Percentiles rank a stretch among this genome's conserved stretches.
phyloP scores from a whole-genome alignment of 2,329 filamentous ascomycete genomes.

The Exophiala spinifera region DNA sequence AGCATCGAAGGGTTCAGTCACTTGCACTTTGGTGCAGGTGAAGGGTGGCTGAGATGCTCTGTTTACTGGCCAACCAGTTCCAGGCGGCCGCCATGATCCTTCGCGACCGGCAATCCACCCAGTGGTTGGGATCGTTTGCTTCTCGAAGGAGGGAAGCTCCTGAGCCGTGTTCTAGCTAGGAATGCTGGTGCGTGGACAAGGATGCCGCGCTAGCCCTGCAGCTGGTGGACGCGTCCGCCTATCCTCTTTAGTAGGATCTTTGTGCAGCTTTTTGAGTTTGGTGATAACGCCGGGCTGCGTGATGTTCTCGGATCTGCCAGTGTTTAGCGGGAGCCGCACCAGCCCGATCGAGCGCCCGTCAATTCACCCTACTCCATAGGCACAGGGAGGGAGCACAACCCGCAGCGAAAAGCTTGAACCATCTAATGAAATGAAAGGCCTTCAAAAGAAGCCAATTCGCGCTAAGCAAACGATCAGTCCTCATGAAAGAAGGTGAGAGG shows the following conservation, averaged over 20 bases:
- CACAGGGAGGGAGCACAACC: too few relatives aligned
- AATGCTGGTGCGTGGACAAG: neutral
- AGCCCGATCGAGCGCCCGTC: too few relatives aligned
- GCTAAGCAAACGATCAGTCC: too few relatives aligned
- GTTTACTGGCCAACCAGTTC: too few relatives aligned
- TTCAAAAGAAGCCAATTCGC: neutral
- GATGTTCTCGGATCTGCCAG: neutral
- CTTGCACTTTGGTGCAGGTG: too few relatives aligned
- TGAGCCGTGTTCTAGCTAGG: neutral
- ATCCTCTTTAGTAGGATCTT: neutral
- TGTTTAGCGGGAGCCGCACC: neutral
- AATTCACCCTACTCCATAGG: too few relatives aligned
- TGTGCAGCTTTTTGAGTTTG: neutral
- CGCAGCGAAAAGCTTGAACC: too few relatives aligned
- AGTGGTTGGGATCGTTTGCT: neutral
- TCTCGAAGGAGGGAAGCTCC: neutral
- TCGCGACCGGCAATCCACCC: neutral
- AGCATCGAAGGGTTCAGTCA: too few relatives aligned
- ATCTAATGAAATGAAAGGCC: neutral
- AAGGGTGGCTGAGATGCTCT: too few relatives aligned
- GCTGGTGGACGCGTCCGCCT: neutral
- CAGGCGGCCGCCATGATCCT: too few relatives aligned
- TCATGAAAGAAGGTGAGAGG: neutral
- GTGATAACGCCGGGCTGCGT: neutral
- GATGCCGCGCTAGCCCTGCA: neutral